Percentiles rank a stretch among this genome's conserved stretches.
Conservation (phyloP, 2,329 filamentous ascomycete genomes). For the Phyllosticta paracitricarpa region DNA sequence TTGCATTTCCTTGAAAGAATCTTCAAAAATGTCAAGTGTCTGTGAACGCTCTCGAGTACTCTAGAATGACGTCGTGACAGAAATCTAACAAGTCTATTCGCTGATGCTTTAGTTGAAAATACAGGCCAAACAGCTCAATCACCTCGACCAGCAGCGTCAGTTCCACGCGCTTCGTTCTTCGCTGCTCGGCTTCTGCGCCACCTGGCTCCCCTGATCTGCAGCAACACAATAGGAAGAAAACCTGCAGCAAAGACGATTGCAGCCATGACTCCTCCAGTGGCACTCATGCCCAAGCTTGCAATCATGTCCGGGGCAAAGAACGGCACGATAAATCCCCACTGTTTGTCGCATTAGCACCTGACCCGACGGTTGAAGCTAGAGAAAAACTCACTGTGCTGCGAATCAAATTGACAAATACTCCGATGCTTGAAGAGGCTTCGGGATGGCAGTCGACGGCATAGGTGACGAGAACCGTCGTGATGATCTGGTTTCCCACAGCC, state of each 20-base stretch:
- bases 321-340: conserved; percentile 32
- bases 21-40: too few relatives aligned
- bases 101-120: neutral
- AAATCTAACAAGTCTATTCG: too few relatives aligned
- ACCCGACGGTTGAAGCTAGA: too few relatives aligned
- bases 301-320: conserved; percentile 35
- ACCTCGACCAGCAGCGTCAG: neutral
- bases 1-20: too few relatives aligned
- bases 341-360: neutral
- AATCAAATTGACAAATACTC: conserved; percentile 49
- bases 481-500: conserved; percentile 48
- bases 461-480: conserved; percentile 51
- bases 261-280: conserved; percentile 28
- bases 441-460: conserved; percentile 51
- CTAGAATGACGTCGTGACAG: too few relatives aligned
- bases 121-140: neutral
- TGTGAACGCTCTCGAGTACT: too few relatives aligned
- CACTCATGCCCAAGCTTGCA: conserved; percentile 23
- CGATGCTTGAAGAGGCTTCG: conserved; percentile 43
- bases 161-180: neutral
- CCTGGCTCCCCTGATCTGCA: conserved; percentile 12
- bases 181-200: conserved; percentile 5
- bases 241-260: conserved; percentile 19
- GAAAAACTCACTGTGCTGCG: conserved; percentile 29
- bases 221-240: conserved; percentile 17